Evolutionary conservation across 768 basidiomycete genomes (phyloP), one percentile per base, ranked within the genome.

Genomic region (Leccinum arenicola): DNA sequence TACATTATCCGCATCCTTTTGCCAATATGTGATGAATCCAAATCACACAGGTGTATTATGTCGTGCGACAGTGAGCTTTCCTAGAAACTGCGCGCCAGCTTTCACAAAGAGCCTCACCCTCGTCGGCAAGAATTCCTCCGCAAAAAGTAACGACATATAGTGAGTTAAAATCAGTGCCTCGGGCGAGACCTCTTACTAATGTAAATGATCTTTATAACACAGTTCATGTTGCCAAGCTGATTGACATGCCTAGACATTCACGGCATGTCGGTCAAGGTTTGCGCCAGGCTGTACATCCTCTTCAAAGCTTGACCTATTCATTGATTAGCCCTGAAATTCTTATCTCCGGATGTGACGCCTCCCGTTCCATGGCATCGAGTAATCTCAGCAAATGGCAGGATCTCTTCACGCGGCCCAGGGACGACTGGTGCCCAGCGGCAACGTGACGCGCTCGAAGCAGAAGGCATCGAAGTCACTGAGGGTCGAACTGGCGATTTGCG

Each of bases 291-390:
- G 7, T 48, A 6, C 21, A 14, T 19, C 23, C 27, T 15, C 11
- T 19, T 29, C 36, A 29, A 4, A 48, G 29, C 11, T 60, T 59
- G 19, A 58, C 45, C 38, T n/a, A 6, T 4, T 15, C 60, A 36
- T 55, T 14, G 60, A 40, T 40, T 40, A 93, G 91, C 91, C n/a
- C 79, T 94, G 52, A 93, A 93, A 66, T 88, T 86, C 64, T 73
- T 93, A 4, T 81, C 84, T 0, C 80, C 83, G 0, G 78, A 80
- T 21, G 77, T 79, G 2, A 77, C 78, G 25, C 86, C 87, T 0
- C 85, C 87, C 7, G 82, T 93, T 1, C 92, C 91, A 0, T 94
- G 91, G 91, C 81, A 93, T 61, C 83, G 91, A 31, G 89, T 93
- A 4, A 77, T 93, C 14, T 80, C 83, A 3, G 79, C 89, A 0